phyloP scores from a whole-genome alignment of 208 protist genomes.

The Naegleria lovaniensis region DNA sequence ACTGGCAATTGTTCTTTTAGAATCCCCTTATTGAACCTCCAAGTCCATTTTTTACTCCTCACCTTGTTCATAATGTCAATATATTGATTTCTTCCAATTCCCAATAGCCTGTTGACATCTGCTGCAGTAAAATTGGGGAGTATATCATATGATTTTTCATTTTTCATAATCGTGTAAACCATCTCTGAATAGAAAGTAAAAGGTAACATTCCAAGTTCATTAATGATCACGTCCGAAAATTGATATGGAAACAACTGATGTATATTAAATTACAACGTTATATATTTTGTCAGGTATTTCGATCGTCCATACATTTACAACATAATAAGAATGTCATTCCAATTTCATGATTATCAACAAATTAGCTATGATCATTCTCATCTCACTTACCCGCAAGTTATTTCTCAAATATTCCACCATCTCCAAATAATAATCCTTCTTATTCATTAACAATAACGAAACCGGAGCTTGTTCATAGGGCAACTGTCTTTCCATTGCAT shows the following conservation, averaged over 20 bases:
- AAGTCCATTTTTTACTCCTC: conserved; percentile 58
- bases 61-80: conserved; percentile 90
- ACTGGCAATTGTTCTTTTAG: conserved; percentile 48
- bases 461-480: not conserved
- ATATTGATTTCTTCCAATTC: conserved; percentile 93
- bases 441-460: not conserved
- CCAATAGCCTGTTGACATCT: conserved; percentile 81
- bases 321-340: too few relatives aligned
- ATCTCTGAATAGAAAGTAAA: conserved; percentile 27
- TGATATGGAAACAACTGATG: conserved; percentile 24
- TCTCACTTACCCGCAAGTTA: not conserved
- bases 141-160: conserved; percentile 76
- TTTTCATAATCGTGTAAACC: conserved; percentile 22
- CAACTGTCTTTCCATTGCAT: not conserved
- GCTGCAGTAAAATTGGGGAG: conserved; percentile 94
- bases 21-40: conserved; percentile 38
- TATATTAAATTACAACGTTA: too few relatives aligned
- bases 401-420: conserved; percentile 17
- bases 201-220: not conserved
- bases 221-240: not conserved
- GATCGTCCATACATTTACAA: not conserved
- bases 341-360: too few relatives aligned
- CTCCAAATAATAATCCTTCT: conserved; percentile 16
- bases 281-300: not conserved
- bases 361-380: too few relatives aligned